Evolutionary conservation across 495 filamentous ascomycete genomes (phyloP).

Genomic region (Tetracladium setigerum): DNA sequence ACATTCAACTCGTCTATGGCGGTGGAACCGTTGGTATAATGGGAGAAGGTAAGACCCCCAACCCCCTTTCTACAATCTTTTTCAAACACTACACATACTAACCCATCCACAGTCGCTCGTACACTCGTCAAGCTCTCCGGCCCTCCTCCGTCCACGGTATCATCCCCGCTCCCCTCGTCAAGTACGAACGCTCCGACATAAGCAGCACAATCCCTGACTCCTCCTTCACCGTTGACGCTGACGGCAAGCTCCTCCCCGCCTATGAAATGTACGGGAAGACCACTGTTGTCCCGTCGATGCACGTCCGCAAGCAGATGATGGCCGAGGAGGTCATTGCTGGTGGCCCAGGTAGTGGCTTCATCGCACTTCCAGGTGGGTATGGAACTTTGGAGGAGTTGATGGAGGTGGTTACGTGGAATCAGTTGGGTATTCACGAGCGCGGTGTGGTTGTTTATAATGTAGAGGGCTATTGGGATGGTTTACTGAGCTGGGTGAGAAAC

Average conservation of each 20-base stretch:
- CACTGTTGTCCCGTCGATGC: slow-evolving; percentile 90
- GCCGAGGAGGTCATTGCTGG: slow-evolving; percentile 75
- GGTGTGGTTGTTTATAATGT: slow-evolving; percentile 80
- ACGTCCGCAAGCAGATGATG: slow-evolving; percentile 90
- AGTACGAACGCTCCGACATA: slow-evolving; percentile 56
- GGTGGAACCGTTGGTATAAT: slow-evolving; percentile 92
- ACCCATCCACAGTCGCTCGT: slow-evolving; percentile 44
- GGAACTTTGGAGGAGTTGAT: slow-evolving; percentile 95
- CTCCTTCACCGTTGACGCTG: slow-evolving; percentile 1
- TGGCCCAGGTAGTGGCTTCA: slow-evolving; percentile 78
- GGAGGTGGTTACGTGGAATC: slow-evolving; percentile 96
- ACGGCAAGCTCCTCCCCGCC: slow-evolving; percentile 41
- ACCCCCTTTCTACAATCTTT: too few species aligned
- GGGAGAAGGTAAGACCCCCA: slow-evolving; percentile 53
- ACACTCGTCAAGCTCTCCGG: slow-evolving; percentile 83
- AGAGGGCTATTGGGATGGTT: slow-evolving; percentile 83
- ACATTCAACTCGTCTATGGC: slow-evolving; percentile 82
- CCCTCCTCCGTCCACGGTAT: slow-evolving; percentile 79
- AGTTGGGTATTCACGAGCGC: slow-evolving; percentile 82
- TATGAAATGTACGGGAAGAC: slow-evolving; percentile 70
- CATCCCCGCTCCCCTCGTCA: slow-evolving; percentile 80
- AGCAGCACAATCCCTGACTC: not conserved
- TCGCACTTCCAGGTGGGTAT: slow-evolving; percentile 84
- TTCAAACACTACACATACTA: too few species aligned
- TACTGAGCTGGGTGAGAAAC: slow-evolving; percentile 74